Evolutionary conservation across 225 moss, liverwort and hornwort genomes (phyloP).

Genomic region (Physcomitrium patens): DNA sequence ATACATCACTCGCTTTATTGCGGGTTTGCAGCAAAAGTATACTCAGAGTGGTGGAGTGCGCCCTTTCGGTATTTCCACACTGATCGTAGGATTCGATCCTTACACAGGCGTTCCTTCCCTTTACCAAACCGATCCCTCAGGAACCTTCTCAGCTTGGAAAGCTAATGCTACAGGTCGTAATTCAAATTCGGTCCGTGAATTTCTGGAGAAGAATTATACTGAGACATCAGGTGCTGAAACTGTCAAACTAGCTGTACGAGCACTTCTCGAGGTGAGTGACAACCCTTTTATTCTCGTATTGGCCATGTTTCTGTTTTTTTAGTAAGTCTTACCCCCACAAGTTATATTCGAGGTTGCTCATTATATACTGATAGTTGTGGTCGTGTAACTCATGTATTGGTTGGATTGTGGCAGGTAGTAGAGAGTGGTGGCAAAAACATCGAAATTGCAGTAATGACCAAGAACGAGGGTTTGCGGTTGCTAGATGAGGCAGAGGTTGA

Average conservation of each 20-base stretch:
- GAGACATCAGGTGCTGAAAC: constrained; percentile 93
- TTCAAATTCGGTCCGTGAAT: constrained; percentile 90
- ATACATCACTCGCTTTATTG: constrained; percentile 96
- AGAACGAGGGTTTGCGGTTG: constrained; percentile 77
- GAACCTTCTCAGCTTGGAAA: constrained; percentile 97
- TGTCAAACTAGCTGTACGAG: constrained; percentile 92
- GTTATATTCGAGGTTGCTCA: neutral
- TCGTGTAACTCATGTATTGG: constrained; percentile 22
- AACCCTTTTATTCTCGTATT: neutral
- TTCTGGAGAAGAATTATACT: constrained; percentile 92
- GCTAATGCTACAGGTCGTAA: constrained; percentile 94
- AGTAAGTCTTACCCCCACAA: too few relatives aligned
- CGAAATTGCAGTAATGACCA: constrained; percentile 94
- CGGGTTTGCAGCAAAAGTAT: constrained; percentile 97
- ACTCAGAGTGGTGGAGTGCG: constrained; percentile 97
- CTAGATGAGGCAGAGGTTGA: constrained; percentile 95
- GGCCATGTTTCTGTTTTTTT: neutral
- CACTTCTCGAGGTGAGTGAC: constrained; percentile 84
- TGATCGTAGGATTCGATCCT: constrained; percentile 97
- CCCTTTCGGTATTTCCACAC: constrained; percentile 93
- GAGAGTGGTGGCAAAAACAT: constrained; percentile 99
- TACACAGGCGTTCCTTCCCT: constrained; percentile 84
- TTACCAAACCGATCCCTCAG: constrained; percentile 97
- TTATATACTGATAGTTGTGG: neutral
- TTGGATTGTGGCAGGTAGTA: constrained; percentile 74